Evolutionary conservation across 139 green algal genomes (phyloP), one percentile per base, ranked within the genome.

Genomic region (Chlorella sp.): DNA sequence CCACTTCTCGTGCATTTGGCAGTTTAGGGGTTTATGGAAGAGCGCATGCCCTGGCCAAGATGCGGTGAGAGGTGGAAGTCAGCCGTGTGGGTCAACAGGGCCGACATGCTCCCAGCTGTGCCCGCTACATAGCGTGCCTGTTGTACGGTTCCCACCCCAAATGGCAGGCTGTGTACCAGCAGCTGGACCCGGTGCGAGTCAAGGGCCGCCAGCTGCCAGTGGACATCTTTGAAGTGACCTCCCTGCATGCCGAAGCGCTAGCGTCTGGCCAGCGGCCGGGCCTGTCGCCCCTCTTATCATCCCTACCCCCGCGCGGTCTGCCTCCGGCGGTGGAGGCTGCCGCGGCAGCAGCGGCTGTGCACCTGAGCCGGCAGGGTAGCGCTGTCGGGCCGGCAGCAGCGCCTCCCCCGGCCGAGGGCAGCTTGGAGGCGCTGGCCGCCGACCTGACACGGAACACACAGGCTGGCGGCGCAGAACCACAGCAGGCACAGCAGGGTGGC

Each of bases 171-270:
- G 30, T 67, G 25, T 85, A 85, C 56, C 30, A 73, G 20, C 87
- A 88, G 75, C 81, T 95, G 34, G 90, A 92, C 51, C 74, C 86
- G 25, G 44, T 94, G 68, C 74, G 80, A n/a, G 88, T 94, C 70
- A 95, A 95, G 85, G 91, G 92, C 56, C 92, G 91, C 78, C 84
- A 85, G 78, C 36, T 78, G 38, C 86, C 89, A 28, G 82, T 93
- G 23, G 79, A 90, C 34, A 67, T 92, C 26, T 92, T 80, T 36
- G 82, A 85, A 67, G 65, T 69, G 20, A 26, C 47, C 15, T 67
- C 67, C 4, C 67, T 69, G 44, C 38, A 82, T 47, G 64, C 76
- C 15, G 76, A 82, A 28, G 38, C 63, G 39, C 17, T 44, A 0
- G 44, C 44, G 7, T 55, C 7, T 3, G 39, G 63, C 41, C 17